A percentile compares a stretch with the other conserved stretches of the same genome.
Conservation (phyloP, 805 yeast genomes). For the Komagataella phaffii region DNA sequence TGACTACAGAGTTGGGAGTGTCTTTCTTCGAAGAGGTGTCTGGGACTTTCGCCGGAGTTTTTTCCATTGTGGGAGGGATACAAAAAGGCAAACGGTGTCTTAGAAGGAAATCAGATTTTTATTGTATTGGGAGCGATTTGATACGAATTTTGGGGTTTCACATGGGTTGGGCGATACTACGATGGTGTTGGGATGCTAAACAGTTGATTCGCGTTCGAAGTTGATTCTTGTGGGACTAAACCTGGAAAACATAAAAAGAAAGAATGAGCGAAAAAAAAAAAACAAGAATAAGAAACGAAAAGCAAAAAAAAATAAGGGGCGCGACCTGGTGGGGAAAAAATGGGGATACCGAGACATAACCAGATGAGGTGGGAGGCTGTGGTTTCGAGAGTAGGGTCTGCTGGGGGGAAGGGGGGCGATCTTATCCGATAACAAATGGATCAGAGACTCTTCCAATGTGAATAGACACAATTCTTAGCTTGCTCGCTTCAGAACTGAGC, state of each 20-base stretch:
- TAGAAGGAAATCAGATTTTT: background rate
- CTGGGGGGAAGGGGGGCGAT: background rate
- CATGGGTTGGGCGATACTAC: background rate
- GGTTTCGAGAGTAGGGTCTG: background rate
- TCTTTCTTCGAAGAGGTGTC: background rate
- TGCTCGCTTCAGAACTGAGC: background rate
- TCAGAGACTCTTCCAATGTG: background rate
- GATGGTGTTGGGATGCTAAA: background rate
- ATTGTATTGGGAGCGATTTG: background rate
- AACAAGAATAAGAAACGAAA: background rate
- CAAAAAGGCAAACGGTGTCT: background rate
- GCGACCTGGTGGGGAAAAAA: background rate
- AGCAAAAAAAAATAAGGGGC: background rate
- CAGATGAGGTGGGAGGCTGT: background rate
- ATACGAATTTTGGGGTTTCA: background rate
- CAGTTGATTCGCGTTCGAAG: background rate
- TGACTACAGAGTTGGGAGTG: conserved; percentile 6
- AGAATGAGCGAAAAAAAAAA: background rate
- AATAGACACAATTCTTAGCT: background rate
- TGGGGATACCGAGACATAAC: too few relatives aligned
- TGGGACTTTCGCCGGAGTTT: background rate
- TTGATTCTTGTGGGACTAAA: too few relatives aligned
- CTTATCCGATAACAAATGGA: background rate
- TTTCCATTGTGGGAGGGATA: background rate
- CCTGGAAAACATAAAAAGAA: too few relatives aligned